Evolutionary conservation across 768 basidiomycete genomes (phyloP).

Genomic region (Amanita jacksonii): DNA sequence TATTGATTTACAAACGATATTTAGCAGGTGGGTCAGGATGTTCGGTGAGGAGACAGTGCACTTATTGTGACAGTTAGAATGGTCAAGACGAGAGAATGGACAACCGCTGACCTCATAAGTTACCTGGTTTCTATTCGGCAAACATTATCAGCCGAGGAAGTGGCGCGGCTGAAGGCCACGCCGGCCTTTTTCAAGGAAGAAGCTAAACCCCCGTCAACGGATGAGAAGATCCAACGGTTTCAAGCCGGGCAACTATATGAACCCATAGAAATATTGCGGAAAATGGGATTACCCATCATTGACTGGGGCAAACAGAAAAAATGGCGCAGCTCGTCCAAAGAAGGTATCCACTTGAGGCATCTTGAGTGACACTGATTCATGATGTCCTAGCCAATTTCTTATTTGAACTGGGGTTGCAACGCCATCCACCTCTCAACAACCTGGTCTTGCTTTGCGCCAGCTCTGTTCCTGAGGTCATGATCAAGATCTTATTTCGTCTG

Average conservation of each 20-base stretch:
- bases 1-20: constrained; percentile 90
- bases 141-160: constrained; percentile 34
- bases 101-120: constrained; percentile 71
- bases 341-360: constrained; percentile 43
- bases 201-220: constrained; percentile 6
- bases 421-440: constrained; percentile 56
- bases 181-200: constrained; percentile 66
- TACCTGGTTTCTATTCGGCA: constrained; percentile 81
- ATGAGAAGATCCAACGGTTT: constrained; percentile 35
- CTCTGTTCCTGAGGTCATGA: constrained; percentile 28
- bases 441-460: constrained; percentile 64
- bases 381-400: constrained; percentile 62
- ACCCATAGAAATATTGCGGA: constrained; percentile 61
- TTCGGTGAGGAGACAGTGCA: background rate
- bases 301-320: constrained; percentile 77
- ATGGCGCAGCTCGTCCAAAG: constrained; percentile 78
- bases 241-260: constrained; percentile 79
- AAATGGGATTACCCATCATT: constrained; percentile 69
- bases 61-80: constrained; percentile 37
- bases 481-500: background rate
- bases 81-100: constrained; percentile 89
- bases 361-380: constrained; percentile 1
- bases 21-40: constrained; percentile 50
- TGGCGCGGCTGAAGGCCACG: constrained; percentile 51
- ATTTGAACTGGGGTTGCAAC: constrained; percentile 57